Conservation (phyloP, 257 asterid species). For the Scutellaria minor region DNA sequence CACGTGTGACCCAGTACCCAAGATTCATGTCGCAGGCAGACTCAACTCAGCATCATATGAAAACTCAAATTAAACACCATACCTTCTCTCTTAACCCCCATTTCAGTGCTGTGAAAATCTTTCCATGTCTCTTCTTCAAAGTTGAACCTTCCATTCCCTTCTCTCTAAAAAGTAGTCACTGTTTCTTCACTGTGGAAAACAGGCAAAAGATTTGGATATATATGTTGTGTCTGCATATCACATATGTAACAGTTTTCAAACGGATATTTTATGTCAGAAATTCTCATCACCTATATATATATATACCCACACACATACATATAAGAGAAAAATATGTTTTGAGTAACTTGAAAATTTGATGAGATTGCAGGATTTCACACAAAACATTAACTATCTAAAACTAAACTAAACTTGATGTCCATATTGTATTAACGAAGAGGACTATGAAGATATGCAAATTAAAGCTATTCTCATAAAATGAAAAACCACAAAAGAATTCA, state of each 20-base stretch:
- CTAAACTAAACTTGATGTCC: too few species aligned
- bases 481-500: conserved; percentile 43
- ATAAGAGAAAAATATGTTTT: background rate
- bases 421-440: too few species aligned
- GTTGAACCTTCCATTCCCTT: too few species aligned
- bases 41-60: background rate
- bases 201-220: background rate
- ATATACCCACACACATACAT: background rate
- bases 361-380: too few species aligned
- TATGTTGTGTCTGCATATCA: background rate
- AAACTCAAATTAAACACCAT: conserved; percentile 45
- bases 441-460: background rate
- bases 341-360: too few species aligned
- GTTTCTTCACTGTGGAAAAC: too few species aligned
- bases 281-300: background rate
- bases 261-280: conserved; percentile 34
- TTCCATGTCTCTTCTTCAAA: too few species aligned
- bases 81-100: conserved; percentile 25
- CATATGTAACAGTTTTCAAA: background rate
- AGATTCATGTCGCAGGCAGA: conserved; percentile 26
- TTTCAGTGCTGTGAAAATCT: too few species aligned
- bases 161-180: too few species aligned
- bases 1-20: conserved; percentile 68
- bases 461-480: conserved; percentile 28
- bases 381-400: too few species aligned